Conservation (phyloP, 495 filamentous ascomycete genomes). For the Penicillium odoratum region DNA sequence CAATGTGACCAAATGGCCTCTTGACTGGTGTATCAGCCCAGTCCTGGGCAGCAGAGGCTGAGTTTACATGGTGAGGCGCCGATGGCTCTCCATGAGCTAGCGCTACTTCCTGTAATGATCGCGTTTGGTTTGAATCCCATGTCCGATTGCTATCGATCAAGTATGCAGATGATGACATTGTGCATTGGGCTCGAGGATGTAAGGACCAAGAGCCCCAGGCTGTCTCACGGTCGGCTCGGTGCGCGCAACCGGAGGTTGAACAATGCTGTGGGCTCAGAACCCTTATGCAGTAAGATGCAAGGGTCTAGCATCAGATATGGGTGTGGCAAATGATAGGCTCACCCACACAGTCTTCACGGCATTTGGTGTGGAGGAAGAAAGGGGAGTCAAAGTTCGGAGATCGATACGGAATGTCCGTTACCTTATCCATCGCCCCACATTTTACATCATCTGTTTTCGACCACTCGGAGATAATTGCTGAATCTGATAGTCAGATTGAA, state of each 20-base stretch:
- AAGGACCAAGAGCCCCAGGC: not conserved
- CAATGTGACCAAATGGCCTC: not conserved
- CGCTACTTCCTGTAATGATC: not conserved
- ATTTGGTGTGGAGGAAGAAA: not conserved
- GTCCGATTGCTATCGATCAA: not conserved
- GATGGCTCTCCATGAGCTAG: not conserved
- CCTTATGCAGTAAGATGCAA: not conserved
- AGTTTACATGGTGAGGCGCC: not conserved
- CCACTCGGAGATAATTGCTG: not conserved
- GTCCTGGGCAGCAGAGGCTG: not conserved
- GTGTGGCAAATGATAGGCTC: not conserved
- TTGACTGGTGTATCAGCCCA: not conserved
- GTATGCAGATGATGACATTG: not conserved
- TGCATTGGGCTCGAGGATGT: not conserved
- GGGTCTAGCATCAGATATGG: not conserved
- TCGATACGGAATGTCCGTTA: conserved; percentile 1
- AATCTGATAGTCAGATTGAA: not conserved
- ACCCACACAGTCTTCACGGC: not conserved
- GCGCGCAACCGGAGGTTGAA: not conserved
- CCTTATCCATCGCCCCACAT: not conserved
- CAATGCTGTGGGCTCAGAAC: not conserved
- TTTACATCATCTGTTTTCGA: not conserved
- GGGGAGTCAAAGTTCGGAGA: conserved; percentile 3
- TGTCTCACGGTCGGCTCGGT: not conserved
- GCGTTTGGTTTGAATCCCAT: not conserved